Evolutionary conservation across 805 yeast species (phyloP).

Genomic region (Candida cerambycidarum): DNA sequence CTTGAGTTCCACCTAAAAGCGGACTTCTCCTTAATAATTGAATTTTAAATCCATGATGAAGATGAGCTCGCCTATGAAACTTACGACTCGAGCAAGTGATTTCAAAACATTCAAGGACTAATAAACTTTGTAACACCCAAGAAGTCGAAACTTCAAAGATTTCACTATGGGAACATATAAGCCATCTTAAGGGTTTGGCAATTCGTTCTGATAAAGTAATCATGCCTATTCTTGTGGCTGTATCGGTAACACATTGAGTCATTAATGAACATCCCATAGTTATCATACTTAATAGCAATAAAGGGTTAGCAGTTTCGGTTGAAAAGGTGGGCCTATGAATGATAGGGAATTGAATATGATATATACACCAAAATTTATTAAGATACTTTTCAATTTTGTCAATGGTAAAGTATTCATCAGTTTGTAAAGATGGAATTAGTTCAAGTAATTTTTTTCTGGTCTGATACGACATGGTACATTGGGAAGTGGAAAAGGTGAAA

Average conservation of each 20-base stretch:
- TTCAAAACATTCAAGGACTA: constrained; percentile 72
- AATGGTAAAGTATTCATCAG: neutral
- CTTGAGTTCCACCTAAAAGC: constrained; percentile 39
- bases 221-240: constrained; percentile 9
- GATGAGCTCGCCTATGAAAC: constrained; percentile 71
- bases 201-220: constrained; percentile 43
- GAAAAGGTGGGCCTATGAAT: constrained; percentile 56
- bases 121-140: constrained; percentile 69
- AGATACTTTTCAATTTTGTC: constrained; percentile 8
- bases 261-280: constrained; percentile 47
- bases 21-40: constrained; percentile 21
- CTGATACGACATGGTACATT: constrained; percentile 3
- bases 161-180: constrained; percentile 61
- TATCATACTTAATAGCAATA: constrained; percentile 52
- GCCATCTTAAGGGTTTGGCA: constrained; percentile 61
- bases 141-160: constrained; percentile 68
- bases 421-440: constrained; percentile 3
- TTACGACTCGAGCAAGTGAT: constrained; percentile 61
- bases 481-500: constrained; percentile 9
- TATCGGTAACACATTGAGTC: constrained; percentile 18
- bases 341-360: constrained; percentile 55
- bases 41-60: constrained; percentile 70
- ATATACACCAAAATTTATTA: constrained; percentile 49
- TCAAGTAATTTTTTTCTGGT: constrained; percentile 2
- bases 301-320: constrained; percentile 44